Conservation (phyloP, 1,284 basidiomycete genomes). For the Melampsora abietis-canadensis region DNA sequence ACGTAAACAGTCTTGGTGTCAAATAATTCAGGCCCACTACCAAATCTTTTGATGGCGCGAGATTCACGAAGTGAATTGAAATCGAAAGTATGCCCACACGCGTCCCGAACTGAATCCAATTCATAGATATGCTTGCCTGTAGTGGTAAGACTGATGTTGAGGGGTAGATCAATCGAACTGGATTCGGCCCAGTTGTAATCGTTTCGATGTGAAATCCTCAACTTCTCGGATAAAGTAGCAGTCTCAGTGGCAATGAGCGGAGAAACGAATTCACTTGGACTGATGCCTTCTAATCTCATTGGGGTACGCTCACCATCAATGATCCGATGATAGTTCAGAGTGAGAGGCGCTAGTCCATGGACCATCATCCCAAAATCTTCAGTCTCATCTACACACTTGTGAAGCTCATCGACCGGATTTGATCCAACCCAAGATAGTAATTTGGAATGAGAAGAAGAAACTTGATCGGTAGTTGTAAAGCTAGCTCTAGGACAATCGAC, state of each 20-base stretch:
- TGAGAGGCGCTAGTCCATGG: conserved; percentile 28
- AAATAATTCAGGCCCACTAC: not conserved
- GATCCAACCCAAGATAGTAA: conserved; percentile 15
- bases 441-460: conserved; percentile 11
- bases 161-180: conserved; percentile 26
- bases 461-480: conserved; percentile 13
- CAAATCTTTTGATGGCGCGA: not conserved
- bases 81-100: conserved; percentile 33
- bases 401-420: conserved; percentile 10
- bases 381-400: conserved; percentile 35
- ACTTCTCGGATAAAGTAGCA: conserved; percentile 26
- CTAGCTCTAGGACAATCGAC: conserved; percentile 34
- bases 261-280: conserved; percentile 19
- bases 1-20: conserved; percentile 31
- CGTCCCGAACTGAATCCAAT: conserved; percentile 21
- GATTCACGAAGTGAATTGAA: conserved; percentile 20
- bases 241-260: conserved; percentile 27
- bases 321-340: conserved; percentile 29
- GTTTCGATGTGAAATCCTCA: conserved; percentile 26
- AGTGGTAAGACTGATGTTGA: conserved; percentile 26
- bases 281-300: conserved; percentile 30
- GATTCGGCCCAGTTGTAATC: conserved; percentile 42
- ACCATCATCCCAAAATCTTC: conserved; percentile 30
- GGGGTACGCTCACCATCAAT: conserved; percentile 4
- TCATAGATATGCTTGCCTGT: conserved; percentile 29